Conservation (phyloP, 805 yeast genomes). For the Candida sithepensis region DNA sequence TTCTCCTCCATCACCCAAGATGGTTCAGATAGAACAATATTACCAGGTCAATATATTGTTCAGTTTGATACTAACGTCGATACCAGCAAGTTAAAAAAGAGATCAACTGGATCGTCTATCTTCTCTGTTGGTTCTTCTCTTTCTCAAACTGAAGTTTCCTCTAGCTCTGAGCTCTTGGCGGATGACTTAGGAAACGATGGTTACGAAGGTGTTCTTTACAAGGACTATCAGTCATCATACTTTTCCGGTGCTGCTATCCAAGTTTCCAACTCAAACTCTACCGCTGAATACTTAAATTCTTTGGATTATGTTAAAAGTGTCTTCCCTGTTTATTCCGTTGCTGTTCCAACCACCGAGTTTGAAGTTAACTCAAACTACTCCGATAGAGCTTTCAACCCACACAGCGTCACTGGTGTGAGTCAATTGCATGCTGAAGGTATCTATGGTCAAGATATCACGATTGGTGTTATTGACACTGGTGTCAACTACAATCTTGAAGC, state of each 20-base stretch:
- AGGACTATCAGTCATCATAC: constrained; percentile 4
- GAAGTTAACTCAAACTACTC: background rate
- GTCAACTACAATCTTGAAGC: constrained; percentile 13
- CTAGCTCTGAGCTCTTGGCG: constrained; percentile 1
- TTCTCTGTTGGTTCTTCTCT: background rate
- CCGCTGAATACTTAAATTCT: background rate
- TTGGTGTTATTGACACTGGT: constrained; percentile 18
- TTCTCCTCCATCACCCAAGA: background rate
- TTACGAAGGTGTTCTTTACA: constrained; percentile 1
- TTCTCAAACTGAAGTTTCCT: background rate
- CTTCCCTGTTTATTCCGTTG: constrained; percentile 6
- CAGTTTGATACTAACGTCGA: background rate
- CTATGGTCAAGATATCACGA: constrained; percentile 12
- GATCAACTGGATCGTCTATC: background rate
- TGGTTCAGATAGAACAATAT: background rate
- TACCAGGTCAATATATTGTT: background rate
- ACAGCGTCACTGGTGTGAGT: constrained; percentile 18
- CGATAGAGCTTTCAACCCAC: constrained; percentile 15
- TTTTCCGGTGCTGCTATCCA: constrained; percentile 7
- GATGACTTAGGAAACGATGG: constrained; percentile 2
- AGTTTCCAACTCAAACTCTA: constrained; percentile 1
- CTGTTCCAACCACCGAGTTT: background rate
- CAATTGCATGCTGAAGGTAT: constrained; percentile 12
- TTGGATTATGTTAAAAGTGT: constrained; percentile 3
- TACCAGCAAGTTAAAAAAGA: background rate